Conservation (phyloP, 306 rosid genomes). For the Cicer pinnatifidum region DNA sequence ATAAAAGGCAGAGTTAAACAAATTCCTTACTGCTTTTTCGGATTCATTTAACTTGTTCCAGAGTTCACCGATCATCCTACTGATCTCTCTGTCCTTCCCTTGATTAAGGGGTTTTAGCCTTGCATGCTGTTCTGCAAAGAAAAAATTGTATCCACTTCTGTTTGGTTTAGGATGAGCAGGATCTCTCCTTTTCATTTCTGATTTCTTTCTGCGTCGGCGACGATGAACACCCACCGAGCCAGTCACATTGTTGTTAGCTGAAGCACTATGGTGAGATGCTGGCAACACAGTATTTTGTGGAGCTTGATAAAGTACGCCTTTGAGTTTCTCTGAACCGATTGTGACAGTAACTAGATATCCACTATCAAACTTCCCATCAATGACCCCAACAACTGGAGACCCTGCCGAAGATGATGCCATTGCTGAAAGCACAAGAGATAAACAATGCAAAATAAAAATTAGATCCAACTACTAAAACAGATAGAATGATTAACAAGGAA, state of each 20-base stretch:
- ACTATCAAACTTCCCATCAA: conserved; percentile 90
- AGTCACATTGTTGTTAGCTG: conserved; percentile 44
- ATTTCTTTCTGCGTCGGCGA: conserved; percentile 82
- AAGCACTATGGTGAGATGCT: conserved; percentile 37
- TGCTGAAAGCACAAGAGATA: conserved; percentile 40
- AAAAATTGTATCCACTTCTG: conserved; percentile 95
- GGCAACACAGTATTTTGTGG: conserved; percentile 48
- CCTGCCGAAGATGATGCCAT: conserved; percentile 48
- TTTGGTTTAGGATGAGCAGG: conserved; percentile 94
- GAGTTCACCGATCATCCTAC: conserved; percentile 87
- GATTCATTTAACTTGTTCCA: conserved; percentile 79
- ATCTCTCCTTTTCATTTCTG: conserved; percentile 80
- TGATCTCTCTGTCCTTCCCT: conserved; percentile 88
- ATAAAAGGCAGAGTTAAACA: neutral
- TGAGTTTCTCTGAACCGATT: conserved; percentile 73
- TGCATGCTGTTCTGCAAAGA: conserved; percentile 94
- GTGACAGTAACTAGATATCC: conserved; percentile 90
- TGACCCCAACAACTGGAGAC: conserved; percentile 66
- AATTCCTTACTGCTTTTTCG: conserved; percentile 65
- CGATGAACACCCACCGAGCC: conserved; percentile 57
- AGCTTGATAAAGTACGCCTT: conserved; percentile 79
- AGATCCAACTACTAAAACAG: neutral
- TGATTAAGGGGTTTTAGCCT: conserved; percentile 77
- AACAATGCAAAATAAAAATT: neutral
- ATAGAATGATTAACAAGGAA: neutral